Conservation (phyloP, 805 yeast genomes). For the Jamesozyma piceae region DNA sequence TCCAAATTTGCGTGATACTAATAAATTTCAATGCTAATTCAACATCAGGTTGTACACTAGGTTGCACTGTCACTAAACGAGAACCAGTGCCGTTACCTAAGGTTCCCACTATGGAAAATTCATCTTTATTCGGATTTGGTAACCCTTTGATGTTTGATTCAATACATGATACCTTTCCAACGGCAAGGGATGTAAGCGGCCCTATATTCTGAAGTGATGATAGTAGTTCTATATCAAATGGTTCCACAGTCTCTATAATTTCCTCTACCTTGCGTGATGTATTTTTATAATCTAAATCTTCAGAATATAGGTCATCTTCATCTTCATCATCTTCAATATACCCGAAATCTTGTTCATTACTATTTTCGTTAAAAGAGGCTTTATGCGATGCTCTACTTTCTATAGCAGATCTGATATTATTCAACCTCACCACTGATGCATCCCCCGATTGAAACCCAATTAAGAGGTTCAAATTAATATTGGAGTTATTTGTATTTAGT, state of each 20-base stretch:
- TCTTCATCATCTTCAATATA: slow-evolving; percentile 29
- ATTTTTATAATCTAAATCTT: slow-evolving; percentile 15
- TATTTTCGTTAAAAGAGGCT: slow-evolving; percentile 37
- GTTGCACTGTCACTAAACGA: slow-evolving; percentile 51
- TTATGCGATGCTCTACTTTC: slow-evolving; percentile 33
- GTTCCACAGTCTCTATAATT: slow-evolving; percentile 20
- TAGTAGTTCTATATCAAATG: slow-evolving; percentile 35
- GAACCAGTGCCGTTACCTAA: slow-evolving; percentile 54
- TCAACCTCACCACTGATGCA: slow-evolving; percentile 37
- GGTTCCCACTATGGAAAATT: slow-evolving; percentile 58
- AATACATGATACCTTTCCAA: slow-evolving; percentile 48
- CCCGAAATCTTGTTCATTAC: slow-evolving; percentile 15
- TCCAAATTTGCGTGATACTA: slow-evolving; percentile 70
- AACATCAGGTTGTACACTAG: slow-evolving; percentile 59
- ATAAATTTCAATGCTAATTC: slow-evolving; percentile 62
- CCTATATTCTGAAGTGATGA: slow-evolving; percentile 60
- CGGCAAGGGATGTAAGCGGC: slow-evolving; percentile 58
- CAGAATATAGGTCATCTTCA: slow-evolving; percentile 24
- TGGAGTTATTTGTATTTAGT: slow-evolving; percentile 18
- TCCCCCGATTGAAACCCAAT: slow-evolving; percentile 55
- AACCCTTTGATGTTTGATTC: slow-evolving; percentile 51
- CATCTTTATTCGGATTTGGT: slow-evolving; percentile 57
- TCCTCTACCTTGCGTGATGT: slow-evolving; percentile 9
- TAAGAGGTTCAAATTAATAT: slow-evolving; percentile 40
- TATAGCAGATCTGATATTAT: slow-evolving; percentile 21